A percentile compares a stretch with the other conserved stretches of the same genome.
phyloP scores from a whole-genome alignment of 1,284 basidiomycete genomes.

The Melanopsichium pennsylvanicum region DNA sequence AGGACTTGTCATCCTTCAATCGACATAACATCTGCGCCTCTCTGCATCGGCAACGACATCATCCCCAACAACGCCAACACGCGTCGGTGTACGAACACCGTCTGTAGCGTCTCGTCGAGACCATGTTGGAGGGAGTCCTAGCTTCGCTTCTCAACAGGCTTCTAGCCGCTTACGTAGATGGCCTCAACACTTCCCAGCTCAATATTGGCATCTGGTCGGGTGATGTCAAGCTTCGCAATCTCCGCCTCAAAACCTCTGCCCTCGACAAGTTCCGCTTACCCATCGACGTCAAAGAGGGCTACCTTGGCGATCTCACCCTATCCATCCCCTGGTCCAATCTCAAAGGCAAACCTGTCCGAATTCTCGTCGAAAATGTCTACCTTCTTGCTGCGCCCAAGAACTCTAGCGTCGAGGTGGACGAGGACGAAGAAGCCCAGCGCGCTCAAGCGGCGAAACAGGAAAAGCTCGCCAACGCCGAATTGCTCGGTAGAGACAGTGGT shows the following conservation, averaged over 20 bases:
- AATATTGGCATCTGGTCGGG: constrained; percentile 95
- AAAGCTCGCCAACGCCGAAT: constrained; percentile 85
- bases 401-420: constrained; percentile 75
- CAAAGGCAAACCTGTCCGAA: constrained; percentile 89
- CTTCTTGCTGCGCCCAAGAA: constrained; percentile 87
- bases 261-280: constrained; percentile 96
- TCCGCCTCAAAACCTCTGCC: constrained; percentile 90
- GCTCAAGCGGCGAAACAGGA: constrained; percentile 88
- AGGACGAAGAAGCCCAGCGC: constrained; percentile 83
- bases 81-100: no score
- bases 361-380: constrained; percentile 93
- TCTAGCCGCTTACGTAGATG: constrained; percentile 94
- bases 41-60: no score
- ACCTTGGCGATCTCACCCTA: constrained; percentile 89
- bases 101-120: no score
- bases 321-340: constrained; percentile 96
- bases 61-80: no score
- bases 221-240: constrained; percentile 78
- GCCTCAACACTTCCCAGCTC: constrained; percentile 91
- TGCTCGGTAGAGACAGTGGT: constrained; percentile 69
- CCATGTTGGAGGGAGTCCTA: constrained; percentile 65
- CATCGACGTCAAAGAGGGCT: constrained; percentile 90
- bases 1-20: no score
- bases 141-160: constrained; percentile 75
- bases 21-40: no score